Percentiles rank a stretch among this genome's conserved stretches.
phyloP scores from a whole-genome alignment of 108 stramenopile genomes.

The Fistulifera pelliculosa region DNA sequence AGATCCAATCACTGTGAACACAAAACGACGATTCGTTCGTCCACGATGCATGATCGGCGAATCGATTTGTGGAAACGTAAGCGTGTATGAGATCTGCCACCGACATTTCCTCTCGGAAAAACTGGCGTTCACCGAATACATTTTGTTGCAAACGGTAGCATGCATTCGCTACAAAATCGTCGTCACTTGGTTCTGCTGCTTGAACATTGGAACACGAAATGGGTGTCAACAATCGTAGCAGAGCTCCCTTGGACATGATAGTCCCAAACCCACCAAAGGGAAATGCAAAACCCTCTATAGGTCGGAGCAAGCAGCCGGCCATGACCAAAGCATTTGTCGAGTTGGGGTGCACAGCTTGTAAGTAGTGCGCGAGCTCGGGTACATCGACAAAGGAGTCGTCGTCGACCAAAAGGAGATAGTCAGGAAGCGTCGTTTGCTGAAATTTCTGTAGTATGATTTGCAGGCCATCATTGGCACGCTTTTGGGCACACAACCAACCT shows the following conservation, averaged over 20 bases:
- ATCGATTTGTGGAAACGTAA: neutral
- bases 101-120: conserved; percentile 9
- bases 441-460: neutral
- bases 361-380: neutral
- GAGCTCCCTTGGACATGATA: neutral
- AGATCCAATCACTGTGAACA: conserved; percentile 1
- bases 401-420: neutral
- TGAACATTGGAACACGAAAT: neutral
- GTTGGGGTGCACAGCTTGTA: neutral
- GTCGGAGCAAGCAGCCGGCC: neutral
- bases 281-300: neutral
- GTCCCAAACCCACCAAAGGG: neutral
- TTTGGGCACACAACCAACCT: conserved; percentile 3
- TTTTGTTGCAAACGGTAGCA: neutral
- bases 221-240: neutral
- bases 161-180: neutral
- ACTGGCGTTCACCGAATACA: conserved; percentile 5
- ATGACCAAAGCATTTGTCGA: neutral
- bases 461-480: neutral
- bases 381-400: neutral
- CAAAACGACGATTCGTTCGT: neutral
- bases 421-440: neutral
- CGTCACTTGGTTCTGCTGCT: neutral
- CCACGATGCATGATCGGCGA: too few relatives aligned
- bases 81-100: conserved; percentile 1